Conservation (phyloP, 2,329 filamentous ascomycete species). For the Leptodontidium sp. region DNA sequence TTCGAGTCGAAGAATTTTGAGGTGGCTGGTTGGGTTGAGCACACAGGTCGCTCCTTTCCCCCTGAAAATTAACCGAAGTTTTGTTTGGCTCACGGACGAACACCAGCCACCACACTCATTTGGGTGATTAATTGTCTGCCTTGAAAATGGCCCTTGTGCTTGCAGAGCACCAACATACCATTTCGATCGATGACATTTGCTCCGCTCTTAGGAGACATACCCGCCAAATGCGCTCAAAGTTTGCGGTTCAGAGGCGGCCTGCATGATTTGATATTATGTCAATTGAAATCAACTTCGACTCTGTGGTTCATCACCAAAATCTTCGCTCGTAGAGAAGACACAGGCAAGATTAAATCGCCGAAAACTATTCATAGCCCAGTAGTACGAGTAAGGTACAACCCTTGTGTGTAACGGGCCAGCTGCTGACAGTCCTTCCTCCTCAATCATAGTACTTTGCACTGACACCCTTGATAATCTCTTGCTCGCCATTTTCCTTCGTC, state of each 20-base stretch:
- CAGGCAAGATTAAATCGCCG: too few species aligned
- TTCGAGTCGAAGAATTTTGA: not conserved
- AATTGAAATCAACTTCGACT: too few species aligned
- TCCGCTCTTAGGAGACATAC: too few species aligned
- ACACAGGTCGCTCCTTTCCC: not conserved
- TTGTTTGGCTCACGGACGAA: not conserved
- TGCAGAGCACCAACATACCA: too few species aligned
- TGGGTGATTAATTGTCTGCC: too few species aligned
- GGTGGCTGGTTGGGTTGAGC: not conserved
- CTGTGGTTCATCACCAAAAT: too few species aligned
- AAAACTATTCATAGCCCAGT: not conserved
- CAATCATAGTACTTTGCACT: conserved; percentile 28
- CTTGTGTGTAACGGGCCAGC: not conserved
- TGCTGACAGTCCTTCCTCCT: not conserved
- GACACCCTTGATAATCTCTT: conserved; percentile 26
- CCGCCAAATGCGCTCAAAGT: too few species aligned
- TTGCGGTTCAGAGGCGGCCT: too few species aligned
- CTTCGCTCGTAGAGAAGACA: too few species aligned
- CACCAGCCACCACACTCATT: not conserved
- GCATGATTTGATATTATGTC: too few species aligned
- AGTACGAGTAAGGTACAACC: not conserved
- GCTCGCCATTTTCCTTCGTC: conserved; percentile 13
- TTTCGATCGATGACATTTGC: too few species aligned
- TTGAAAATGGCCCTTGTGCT: too few species aligned
- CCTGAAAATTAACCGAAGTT: not conserved